phyloP scores from a whole-genome alignment of 176 grass and related monocot species.

The Bonia amplexicaulis region DNA sequence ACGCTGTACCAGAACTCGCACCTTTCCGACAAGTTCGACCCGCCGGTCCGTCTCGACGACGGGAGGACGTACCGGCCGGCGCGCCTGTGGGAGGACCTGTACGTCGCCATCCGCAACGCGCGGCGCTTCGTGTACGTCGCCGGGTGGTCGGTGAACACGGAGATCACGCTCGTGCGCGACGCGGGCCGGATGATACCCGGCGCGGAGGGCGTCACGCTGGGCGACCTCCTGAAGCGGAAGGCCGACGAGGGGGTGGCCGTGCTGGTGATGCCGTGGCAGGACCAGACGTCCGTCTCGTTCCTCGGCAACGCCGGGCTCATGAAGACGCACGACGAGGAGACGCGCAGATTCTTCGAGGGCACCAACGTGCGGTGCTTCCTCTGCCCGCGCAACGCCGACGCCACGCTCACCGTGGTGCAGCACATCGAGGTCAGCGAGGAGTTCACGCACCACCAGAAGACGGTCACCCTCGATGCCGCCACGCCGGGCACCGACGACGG shows the following conservation, averaged over 20 bases:
- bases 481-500: background rate
- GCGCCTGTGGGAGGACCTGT: constrained; percentile 75
- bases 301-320: constrained; percentile 68
- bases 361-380: constrained; percentile 74
- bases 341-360: constrained; percentile 59
- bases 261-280: constrained; percentile 94
- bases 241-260: constrained; percentile 74
- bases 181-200: constrained; percentile 47
- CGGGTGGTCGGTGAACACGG: constrained; percentile 71
- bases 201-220: constrained; percentile 54
- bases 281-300: constrained; percentile 67
- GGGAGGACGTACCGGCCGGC: constrained; percentile 34
- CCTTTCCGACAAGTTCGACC: constrained; percentile 47
- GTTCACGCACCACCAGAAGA: constrained; percentile 98
- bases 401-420: constrained; percentile 62
- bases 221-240: constrained; percentile 74
- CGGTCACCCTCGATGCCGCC: constrained; percentile 53
- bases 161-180: constrained; percentile 68
- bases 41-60: constrained; percentile 26
- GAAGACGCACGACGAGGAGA: constrained; percentile 84
- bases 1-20: constrained; percentile 82
- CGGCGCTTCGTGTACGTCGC: constrained; percentile 68
- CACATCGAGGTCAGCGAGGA: constrained; percentile 42
- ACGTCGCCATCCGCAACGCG: constrained; percentile 54
- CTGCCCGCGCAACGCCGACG: constrained; percentile 61